Base-by-base conservation (phyloP, 768 basidiomycete species). In the Leucosporidium creatinivorum region DNA sequence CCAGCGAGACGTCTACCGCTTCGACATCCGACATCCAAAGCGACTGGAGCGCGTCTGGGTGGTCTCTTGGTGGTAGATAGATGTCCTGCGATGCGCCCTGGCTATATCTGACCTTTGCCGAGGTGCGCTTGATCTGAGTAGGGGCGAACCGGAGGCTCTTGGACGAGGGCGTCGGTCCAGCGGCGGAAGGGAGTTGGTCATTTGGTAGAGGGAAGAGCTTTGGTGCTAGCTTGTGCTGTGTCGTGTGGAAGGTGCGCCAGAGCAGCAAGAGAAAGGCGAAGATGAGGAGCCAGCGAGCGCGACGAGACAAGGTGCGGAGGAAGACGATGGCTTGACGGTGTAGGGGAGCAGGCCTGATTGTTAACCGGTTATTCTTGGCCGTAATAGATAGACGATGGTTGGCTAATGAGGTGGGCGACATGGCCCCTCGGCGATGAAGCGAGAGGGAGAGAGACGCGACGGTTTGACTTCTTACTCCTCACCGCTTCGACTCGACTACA, bases 81-180 rank as follows among this genome's bases (percentile, higher is more conserved):
- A 67, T 26, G 21, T 67, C 56, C 50, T 62, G 66, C 7, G 52
- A 28, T 0, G 56, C 61, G 19, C 66, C 66, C 13, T 25, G 39
- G 13, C n/a, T 26, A 50, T 58, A 67, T 17, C 17, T n/a, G 23
- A 67, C 21, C n/a, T 39, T 48, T 17, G 66, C 66, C 25, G 59
- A 61, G 6, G 52, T 52, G 5, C 9, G 54, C n/a, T n/a, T 39
- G 19, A 39, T n/a, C 33, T 50, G 36, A 8, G 58, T 47, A 0
- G 65, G 51, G 8, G 31, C 58, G 56, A 61, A 50, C 18, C 6
- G 54, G 44, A 66, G 44, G 36, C 50, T 39, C n/a, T n/a, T 10
- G 23, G 57, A 21, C 23, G 57, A 44, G 0, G 57, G 57, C 10
- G 36, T 36, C 9, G 57, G 57, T 3, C 36, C n/a, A 9, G 33